Evolutionary conservation across 768 basidiomycete species (phyloP), one percentile per base, ranked within the genome.

Genomic region (Coprinellus aureogranulatus): DNA sequence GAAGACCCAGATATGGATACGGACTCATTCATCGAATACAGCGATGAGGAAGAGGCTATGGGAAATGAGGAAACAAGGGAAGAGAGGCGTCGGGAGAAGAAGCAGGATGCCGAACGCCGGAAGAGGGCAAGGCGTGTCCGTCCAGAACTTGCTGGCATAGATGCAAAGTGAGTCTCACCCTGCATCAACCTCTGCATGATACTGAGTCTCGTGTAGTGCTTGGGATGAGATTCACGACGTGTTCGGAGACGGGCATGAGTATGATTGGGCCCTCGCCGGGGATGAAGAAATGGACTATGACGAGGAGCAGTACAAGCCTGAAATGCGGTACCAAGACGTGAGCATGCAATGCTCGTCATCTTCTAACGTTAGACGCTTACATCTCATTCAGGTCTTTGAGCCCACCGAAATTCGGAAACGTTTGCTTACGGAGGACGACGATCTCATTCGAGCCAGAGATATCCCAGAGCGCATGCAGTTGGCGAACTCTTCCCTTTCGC

Each of bases 161-260:
- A 92, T 65, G 88, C 89, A 42, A 87, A 81, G 93, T 92, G 68
- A 73, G 90, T 81, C 39, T 49, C 51, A 23, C 40, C 40, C 42
- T 46, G 18, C 28, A 58, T 45, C 49, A 20, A 42, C 26, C 37
- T 45, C 52, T 54, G 27, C 18, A 53, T 45, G 30, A 58, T 55
- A 59, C 66, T 62, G 56, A 62, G 31, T n/a, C 44, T 4, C 56
- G 60, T 60, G 2, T 62, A 96, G 93, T 65, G 89, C 93, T 26
- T 97, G 94, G 93, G 89, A 91, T 47, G 97, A 98, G 73, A 90
- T 98, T 26, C 88, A 90, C 60, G 95, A 93, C 58, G 92, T 98
- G 1, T 99, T 99, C 62, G 97, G 97, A 31, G 91, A 95, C 61
- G 97, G 97, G 6, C 87, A 89, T 64, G 95, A 98, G 62, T 99